Conservation (phyloP, 805 yeast species). For the Nakazawaea laoshanensis region DNA sequence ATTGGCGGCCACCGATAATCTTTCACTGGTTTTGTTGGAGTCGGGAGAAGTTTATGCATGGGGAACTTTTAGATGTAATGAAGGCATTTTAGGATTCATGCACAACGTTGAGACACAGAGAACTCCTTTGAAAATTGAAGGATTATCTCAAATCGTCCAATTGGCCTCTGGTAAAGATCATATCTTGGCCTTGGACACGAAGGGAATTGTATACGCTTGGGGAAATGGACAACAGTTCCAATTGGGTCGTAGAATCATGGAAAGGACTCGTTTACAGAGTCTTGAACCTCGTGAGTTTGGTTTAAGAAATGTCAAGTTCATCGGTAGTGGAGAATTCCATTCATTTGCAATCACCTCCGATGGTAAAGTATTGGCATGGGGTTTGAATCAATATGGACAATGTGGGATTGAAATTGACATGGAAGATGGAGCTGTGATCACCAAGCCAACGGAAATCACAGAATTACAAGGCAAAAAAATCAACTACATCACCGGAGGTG, state of each 20-base stretch:
- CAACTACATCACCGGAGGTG: constrained; percentile 77
- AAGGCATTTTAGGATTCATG: constrained; percentile 82
- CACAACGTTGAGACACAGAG: constrained; percentile 55
- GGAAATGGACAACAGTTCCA: constrained; percentile 94
- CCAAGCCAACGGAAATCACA: constrained; percentile 69
- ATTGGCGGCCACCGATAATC: constrained; percentile 85
- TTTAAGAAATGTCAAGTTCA: constrained; percentile 63
- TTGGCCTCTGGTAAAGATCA: constrained; percentile 94
- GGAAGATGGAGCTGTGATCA: constrained; percentile 79
- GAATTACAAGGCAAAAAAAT: constrained; percentile 52
- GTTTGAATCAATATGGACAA: constrained; percentile 94
- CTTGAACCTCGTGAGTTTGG: constrained; percentile 82
- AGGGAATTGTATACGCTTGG: constrained; percentile 92
- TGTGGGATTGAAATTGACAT: constrained; percentile 76
- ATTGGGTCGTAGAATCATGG: constrained; percentile 79
- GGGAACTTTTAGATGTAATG: constrained; percentile 95
- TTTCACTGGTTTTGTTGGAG: constrained; percentile 71
- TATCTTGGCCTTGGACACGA: constrained; percentile 69
- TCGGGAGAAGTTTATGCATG: constrained; percentile 91
- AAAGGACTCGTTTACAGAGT: constrained; percentile 64
- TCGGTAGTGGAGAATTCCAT: constrained; percentile 93
- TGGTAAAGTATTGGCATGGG: constrained; percentile 81
- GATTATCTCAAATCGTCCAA: constrained; percentile 64
- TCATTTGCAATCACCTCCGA: constrained; percentile 81
- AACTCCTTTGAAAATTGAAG: constrained; percentile 55